Base-by-base conservation (phyloP, 2,329 filamentous ascomycete genomes). In the Pochonia chlamydosporia region DNA sequence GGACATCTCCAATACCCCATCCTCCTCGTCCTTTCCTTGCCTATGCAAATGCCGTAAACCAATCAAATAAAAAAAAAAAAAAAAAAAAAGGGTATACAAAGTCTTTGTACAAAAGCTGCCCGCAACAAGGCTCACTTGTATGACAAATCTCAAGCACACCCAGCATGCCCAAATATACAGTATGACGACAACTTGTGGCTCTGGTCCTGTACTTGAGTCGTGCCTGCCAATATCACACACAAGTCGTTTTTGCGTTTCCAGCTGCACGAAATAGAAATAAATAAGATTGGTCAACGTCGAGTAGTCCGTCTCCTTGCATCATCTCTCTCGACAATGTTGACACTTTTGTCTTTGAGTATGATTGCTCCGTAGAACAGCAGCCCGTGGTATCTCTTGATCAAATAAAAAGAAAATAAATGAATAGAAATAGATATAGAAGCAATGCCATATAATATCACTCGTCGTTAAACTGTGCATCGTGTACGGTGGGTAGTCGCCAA, bases 321-420 rank as follows among this genome's bases (percentile, higher is more conserved):
- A 28, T 49, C 44, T 48, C 21, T 37, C 23, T 23, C 30, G 21
- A 11, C 47, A 37, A 18, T 24, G 31, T 30, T 16, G 26, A 14
- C n/a, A 40, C 33, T n/a, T 39, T 13, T 23, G 20, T 14, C 35
- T 39, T 23, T 39, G 14, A 20, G 20, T 35, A 46, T 14, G 1
- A 25, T 28, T 43, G 47, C 39, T 33, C 37, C 20, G 13, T 31
- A 24, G 20, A 49, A 37, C 26, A 18, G 24, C 4, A 24, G 23
- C 39, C 20, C 24, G 35, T 50, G 44, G 48, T 48, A 48, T 51
- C 46, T 43, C 43, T 28, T 33, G 18, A 35, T 42, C 43, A 30
- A 36, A 14, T 16, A 26, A 36, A 37, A 16, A 37, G 20, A 21
- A 44, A 41, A 24, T 36, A 4, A 7, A 4, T 7, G 9, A 23